A percentile compares a stretch with the other conserved stretches of the same genome.
Evolutionary conservation across 805 yeast species (phyloP).

Genomic region (Kluyveromyces siamensis): DNA sequence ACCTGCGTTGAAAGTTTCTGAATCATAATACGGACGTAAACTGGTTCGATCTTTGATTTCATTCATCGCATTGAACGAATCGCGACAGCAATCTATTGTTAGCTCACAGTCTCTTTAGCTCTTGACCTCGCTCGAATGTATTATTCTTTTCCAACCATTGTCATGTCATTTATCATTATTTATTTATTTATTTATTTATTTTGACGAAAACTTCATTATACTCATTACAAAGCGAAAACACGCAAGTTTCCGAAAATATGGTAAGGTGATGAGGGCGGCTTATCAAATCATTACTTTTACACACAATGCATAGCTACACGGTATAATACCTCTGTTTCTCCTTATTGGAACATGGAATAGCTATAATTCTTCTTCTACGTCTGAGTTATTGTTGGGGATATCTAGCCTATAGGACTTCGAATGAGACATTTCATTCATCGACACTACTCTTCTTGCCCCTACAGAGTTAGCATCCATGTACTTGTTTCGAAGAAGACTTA

Average conservation of each 20-base stretch:
- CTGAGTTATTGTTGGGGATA: slow-evolving; percentile 1
- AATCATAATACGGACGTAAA: slow-evolving; percentile 62
- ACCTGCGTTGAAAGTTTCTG: slow-evolving; percentile 58
- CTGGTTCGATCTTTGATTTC: slow-evolving; percentile 11
- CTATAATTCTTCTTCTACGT: not conserved
- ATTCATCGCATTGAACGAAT: slow-evolving; percentile 1
- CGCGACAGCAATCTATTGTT: not conserved
- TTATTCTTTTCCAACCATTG: not conserved
- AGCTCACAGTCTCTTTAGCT: not conserved
- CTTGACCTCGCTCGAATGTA: not conserved
- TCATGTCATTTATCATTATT: too few species aligned
- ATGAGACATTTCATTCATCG: slow-evolving; percentile 1
- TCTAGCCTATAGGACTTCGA: not conserved
- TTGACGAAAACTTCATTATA: not conserved
- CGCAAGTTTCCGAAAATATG: not conserved
- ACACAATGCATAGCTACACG: not conserved
- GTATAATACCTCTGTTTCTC: not conserved
- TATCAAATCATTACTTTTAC: not conserved
- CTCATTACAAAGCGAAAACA: not conserved
- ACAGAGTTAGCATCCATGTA: slow-evolving; percentile 1
- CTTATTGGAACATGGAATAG: not conserved
- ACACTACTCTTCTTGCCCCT: slow-evolving; percentile 5
- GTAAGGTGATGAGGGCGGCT: not conserved
- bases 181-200: too few species aligned
- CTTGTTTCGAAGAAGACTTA: slow-evolving; percentile 6